Evolutionary conservation across 2,329 filamentous ascomycete species (phyloP).

Genomic region (Sclerotiophoma versabilis): DNA sequence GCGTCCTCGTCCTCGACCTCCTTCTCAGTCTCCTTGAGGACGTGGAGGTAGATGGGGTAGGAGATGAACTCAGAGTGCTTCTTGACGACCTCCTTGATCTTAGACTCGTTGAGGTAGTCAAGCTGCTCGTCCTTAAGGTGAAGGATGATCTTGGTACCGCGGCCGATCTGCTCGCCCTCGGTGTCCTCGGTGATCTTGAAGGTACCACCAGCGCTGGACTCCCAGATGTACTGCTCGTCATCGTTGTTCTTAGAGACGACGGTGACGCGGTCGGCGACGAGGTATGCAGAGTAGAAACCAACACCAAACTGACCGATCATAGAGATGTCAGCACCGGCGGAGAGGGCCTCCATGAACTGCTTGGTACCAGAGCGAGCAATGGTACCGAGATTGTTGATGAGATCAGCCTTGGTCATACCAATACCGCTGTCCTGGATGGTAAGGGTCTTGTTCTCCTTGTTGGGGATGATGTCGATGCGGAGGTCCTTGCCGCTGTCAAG

Average conservation of each 20-base stretch:
- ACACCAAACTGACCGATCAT: conserved; percentile 99
- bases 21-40: conserved; percentile 98
- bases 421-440: conserved; percentile 98
- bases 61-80: conserved; percentile 99
- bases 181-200: conserved; percentile 93
- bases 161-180: conserved; percentile 87
- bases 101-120: conserved; percentile 97
- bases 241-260: conserved; percentile 99
- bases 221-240: conserved; percentile 99
- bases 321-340: conserved; percentile 97
- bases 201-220: conserved; percentile 95
- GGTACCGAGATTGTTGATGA: conserved; percentile 99
- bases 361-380: conserved; percentile 99
- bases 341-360: conserved; percentile 99
- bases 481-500: conserved; percentile 98
- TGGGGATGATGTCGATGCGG: conserved; percentile 97
- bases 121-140: conserved; percentile 99
- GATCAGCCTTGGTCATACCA: conserved; percentile 99
- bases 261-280: conserved; percentile 94
- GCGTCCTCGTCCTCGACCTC: conserved; percentile 97
- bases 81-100: conserved; percentile 99
- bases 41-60: conserved; percentile 99
- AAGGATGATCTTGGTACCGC: conserved; percentile 97
- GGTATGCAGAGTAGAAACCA: conserved; percentile 99
- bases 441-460: conserved; percentile 97